Evolutionary conservation across 768 basidiomycete genomes (phyloP).

Genomic region (Mycena polygramma): DNA sequence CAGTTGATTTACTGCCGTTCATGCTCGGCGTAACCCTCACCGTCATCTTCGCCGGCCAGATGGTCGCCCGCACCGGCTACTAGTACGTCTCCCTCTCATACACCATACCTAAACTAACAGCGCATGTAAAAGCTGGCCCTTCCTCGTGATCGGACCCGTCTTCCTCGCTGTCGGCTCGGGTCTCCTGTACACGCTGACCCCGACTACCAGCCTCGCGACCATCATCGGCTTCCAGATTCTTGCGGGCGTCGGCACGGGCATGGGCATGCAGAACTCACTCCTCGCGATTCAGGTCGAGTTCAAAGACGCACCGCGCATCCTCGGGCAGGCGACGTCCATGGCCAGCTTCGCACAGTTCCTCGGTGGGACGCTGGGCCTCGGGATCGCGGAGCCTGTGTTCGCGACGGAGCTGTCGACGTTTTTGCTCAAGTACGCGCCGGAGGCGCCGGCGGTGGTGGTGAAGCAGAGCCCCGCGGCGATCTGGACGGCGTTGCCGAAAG

Average conservation of each 20-base stretch:
- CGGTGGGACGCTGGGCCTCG: slow-evolving; percentile 25
- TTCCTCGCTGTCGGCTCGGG: slow-evolving; percentile 34
- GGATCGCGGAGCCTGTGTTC: slow-evolving; percentile 33
- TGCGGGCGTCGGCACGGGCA: not conserved
- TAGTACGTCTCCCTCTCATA: slow-evolving; percentile 14
- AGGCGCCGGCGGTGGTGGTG: slow-evolving; percentile 22
- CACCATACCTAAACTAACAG: not conserved
- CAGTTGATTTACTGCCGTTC: not conserved
- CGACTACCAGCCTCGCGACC: not conserved
- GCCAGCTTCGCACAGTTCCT: slow-evolving; percentile 34
- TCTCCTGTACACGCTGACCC: slow-evolving; percentile 25
- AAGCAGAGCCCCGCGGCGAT: slow-evolving; percentile 33
- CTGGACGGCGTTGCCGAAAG: slow-evolving; percentile 20
- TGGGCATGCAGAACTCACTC: no score
- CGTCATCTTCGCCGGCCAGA: slow-evolving; percentile 20
- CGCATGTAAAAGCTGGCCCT: slow-evolving; percentile 4
- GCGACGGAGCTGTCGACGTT: slow-evolving; percentile 23
- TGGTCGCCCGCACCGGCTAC: slow-evolving; percentile 18
- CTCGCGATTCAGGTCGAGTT: slow-evolving; percentile 24
- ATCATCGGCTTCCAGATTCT: slow-evolving; percentile 37
- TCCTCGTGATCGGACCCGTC: slow-evolving; percentile 16
- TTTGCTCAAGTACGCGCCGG: slow-evolving; percentile 31
- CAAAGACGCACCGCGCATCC: slow-evolving; percentile 5
- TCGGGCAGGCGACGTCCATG: slow-evolving; percentile 35
- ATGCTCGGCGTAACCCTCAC: slow-evolving; percentile 16